Evolutionary conservation across 1,284 basidiomycete genomes (phyloP), one percentile per base, ranked within the genome.

Genomic region (Pascua guehoae): DNA sequence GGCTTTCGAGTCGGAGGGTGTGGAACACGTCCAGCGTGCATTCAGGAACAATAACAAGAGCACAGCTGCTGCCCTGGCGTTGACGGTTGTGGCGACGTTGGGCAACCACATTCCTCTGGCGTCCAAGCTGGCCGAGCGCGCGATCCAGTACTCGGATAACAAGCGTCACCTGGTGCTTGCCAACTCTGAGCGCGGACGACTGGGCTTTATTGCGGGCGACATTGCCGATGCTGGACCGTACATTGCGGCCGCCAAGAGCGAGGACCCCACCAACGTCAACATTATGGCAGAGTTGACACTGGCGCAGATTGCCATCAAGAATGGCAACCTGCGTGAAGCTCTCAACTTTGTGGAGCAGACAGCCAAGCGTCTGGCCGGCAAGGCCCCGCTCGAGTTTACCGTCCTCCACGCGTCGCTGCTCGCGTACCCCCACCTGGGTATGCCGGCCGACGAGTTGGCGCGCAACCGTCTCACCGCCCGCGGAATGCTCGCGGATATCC

Each of bases 81-180:
- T 73, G 10, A 65, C 72, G 1, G 65, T 55, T 12, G 60, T 74
- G 9, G 63, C 69, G 2, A 65, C 68, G 4, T 63, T 66, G 41
- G 66, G 66, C 11, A 66, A 66, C 17, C 65, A 73, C 46, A n/a
- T 70, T 11, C 62, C 66, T 5, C 52, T 91, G 85, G 89, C 91
- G 0, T 77, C 91, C 53, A 97, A 96, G 79, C 80, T 96, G 15
- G 91, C 91, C 5, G 94, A 97, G 70, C 84, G 91, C 50, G 89
- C 91, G 0, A 85, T 97, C 41, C 91, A 96, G 72, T 95, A 88
- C 69, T 88, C 91, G 0, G 92, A 96, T 65, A 91, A 90, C 0
- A 81, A 89, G 51, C 84, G 88, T 88, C 50, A 82, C 88, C 47
- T 87, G 83, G n/a, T 91, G 88, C 70, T 90, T 85, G 32, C 88